Evolutionary conservation across 257 asterid genomes (phyloP).

Genomic region (Striga asiatica): DNA sequence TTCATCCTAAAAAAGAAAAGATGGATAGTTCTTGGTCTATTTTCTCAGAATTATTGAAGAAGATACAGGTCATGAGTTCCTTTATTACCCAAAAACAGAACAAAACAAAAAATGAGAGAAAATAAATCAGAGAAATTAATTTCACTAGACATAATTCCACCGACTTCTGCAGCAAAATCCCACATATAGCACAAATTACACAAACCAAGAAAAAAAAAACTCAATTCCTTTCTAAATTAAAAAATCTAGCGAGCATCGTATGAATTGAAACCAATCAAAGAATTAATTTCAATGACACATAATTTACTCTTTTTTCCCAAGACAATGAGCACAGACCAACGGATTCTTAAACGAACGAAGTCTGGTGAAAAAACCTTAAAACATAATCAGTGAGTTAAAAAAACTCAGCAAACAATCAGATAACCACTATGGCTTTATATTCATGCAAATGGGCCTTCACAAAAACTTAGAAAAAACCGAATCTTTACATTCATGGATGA

Average conservation of each 20-base stretch:
- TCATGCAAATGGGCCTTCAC: slow-evolving; percentile 22
- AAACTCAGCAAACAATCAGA: slow-evolving; percentile 6
- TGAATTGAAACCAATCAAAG: slow-evolving; percentile 6
- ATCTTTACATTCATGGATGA: slow-evolving; percentile 14
- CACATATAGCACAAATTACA: too few species aligned
- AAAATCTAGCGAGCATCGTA: slow-evolving; percentile 3
- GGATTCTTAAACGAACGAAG: not conserved
- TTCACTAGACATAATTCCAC: slow-evolving; percentile 5
- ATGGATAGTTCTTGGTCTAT: too few species aligned
- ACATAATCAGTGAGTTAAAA: not conserved
- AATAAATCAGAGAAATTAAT: not conserved
- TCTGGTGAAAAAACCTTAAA: not conserved
- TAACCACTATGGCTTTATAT: slow-evolving; percentile 10
- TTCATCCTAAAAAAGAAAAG: too few species aligned
- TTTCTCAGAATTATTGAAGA: not conserved
- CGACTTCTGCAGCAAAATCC: not conserved
- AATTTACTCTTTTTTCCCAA: not conserved
- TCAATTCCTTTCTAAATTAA: not conserved
- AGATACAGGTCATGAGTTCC: not conserved
- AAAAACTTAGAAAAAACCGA: slow-evolving; percentile 17
- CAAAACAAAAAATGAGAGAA: not conserved
- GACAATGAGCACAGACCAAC: not conserved
- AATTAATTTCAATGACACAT: not conserved
- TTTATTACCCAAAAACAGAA: not conserved
- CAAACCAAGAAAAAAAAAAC: too few species aligned